Evolutionary conservation across 495 filamentous ascomycete species (phyloP), one percentile per base, ranked within the genome.

Genomic region (Venustampulla echinocandica): DNA sequence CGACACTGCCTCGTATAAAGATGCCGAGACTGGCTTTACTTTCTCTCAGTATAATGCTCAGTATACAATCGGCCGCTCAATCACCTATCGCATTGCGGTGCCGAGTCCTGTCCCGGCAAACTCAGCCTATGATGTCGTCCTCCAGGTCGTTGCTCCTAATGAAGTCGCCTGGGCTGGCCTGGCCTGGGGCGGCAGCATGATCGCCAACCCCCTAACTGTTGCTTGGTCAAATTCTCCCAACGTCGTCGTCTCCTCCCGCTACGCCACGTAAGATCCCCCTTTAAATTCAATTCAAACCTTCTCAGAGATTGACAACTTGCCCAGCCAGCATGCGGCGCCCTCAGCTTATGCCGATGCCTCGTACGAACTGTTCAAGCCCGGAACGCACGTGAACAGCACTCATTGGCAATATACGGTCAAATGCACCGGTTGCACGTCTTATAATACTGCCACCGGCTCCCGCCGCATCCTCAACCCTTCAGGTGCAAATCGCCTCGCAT

Each of bases 1-100:
- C 5, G 37, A 40, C 6, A 21, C 37, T 3, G 22, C 37, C n/a
- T 43, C 66, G 9, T 64, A 64, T 56, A 54, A 50, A 2, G 72
- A 76, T 37, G 45, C 64, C 10, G 69, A 73, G 43, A 76, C 71
- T 0, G 72, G 72, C 30, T 69, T 76, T 41, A 63, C 64, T 2
- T 76, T 73, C 56, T 63, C 67, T 13, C 56, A 70, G 48, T 62
- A 59, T 44, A 60, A 53, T 17, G 60, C 52, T 14, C 49, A 58
- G 40, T 73, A 71, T 57, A 63, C 63, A 43, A 50, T 64, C 0
- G 59, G 61, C 28, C 48, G 52, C 10, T 53, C 47, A 22, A 47
- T 42, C 46, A 61, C 70, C 52, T 62, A 58, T 10, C 63, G 63
- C 57, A 67, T 64, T 54, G 44, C 27, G 41, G 7, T 28, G 14